Percentiles rank a stretch among this genome's conserved stretches.
phyloP scores from a whole-genome alignment of 2,329 filamentous ascomycete species.

The Cladobotryum mycophilum region DNA sequence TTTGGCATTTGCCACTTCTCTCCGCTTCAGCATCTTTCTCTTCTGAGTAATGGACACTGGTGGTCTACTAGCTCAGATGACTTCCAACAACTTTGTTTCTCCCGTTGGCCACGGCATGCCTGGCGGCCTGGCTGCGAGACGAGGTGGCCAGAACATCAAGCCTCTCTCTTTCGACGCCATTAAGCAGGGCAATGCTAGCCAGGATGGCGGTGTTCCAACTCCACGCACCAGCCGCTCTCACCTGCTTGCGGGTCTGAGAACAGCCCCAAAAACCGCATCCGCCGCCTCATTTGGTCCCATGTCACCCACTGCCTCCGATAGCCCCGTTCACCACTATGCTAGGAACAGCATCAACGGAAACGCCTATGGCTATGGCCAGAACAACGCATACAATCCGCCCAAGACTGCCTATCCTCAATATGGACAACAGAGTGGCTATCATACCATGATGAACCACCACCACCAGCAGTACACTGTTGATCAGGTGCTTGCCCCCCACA shows the following conservation, averaged over 20 bases:
- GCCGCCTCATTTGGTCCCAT: slow-evolving; percentile 66
- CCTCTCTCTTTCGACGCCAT: slow-evolving; percentile 72
- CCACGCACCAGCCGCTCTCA: slow-evolving; percentile 93
- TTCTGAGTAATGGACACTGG: slow-evolving; percentile 76
- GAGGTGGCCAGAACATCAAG: slow-evolving; percentile 84
- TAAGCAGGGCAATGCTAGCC: slow-evolving; percentile 63
- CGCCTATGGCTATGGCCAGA: slow-evolving; percentile 38
- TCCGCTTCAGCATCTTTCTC: slow-evolving; percentile 12
- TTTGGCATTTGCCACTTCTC: slow-evolving; percentile 2
- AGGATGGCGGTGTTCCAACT: slow-evolving; percentile 65
- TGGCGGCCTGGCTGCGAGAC: slow-evolving; percentile 74
- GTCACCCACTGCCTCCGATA: slow-evolving; percentile 41
- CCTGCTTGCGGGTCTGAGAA: slow-evolving; percentile 85
- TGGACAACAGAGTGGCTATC: slow-evolving; percentile 27
- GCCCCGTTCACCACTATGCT: slow-evolving; percentile 35
- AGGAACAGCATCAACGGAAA: slow-evolving; percentile 40
- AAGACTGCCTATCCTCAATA: slow-evolving; percentile 53
- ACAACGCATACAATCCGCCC: slow-evolving; percentile 42
- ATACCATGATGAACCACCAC: slow-evolving; percentile 22
- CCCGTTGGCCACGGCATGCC: slow-evolving; percentile 69
- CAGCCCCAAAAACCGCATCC: slow-evolving; percentile 80
- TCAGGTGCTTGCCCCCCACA: slow-evolving; percentile 82
- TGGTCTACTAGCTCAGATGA: slow-evolving; percentile 97
- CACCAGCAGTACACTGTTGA: slow-evolving; percentile 66
- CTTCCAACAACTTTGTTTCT: slow-evolving; percentile 73